Percentiles rank a stretch among this genome's conserved stretches.
Evolutionary conservation across 345 rosid species (phyloP).

Genomic region (Microcos paniculata): DNA sequence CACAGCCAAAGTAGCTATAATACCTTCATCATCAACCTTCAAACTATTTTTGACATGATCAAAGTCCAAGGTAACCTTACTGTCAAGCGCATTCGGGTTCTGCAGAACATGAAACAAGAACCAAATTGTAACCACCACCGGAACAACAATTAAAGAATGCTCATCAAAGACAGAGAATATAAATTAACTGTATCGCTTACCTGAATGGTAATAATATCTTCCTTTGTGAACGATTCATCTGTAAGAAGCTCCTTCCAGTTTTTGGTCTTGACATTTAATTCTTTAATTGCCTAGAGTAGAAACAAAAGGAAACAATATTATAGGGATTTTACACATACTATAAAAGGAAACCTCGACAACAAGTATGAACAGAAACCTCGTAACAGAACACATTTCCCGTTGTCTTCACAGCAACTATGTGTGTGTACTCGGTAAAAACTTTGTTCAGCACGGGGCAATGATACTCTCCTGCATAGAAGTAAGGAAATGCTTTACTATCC

Average conservation of each 20-base stretch:
- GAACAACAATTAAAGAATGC: conserved; percentile 8
- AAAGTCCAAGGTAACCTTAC: conserved; percentile 68
- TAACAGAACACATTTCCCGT: conserved; percentile 89
- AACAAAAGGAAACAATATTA: conserved; percentile 7
- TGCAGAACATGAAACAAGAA: conserved; percentile 28
- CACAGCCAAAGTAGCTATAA: neutral
- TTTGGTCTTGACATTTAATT: conserved; percentile 86
- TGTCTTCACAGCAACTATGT: conserved; percentile 87
- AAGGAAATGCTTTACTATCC: neutral
- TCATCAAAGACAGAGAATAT: conserved; percentile 13
- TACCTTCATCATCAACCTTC: conserved; percentile 89
- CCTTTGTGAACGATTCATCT: conserved; percentile 75
- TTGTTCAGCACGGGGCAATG: conserved; percentile 92
- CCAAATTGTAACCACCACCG: neutral
- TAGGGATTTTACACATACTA: conserved; percentile 4
- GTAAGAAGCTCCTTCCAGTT: conserved; percentile 92
- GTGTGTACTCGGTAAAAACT: conserved; percentile 89
- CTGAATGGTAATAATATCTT: conserved; percentile 86
- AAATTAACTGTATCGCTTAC: conserved; percentile 29
- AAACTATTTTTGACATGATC: conserved; percentile 83
- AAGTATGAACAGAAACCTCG: conserved; percentile 49
- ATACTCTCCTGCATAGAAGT: conserved; percentile 61
- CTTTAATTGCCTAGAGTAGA: conserved; percentile 71
- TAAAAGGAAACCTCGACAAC: conserved; percentile 9
- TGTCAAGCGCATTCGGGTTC: conserved; percentile 83